Base-by-base conservation (phyloP, 2,329 filamentous ascomycete genomes). In the Aspergillus sp. region DNA sequence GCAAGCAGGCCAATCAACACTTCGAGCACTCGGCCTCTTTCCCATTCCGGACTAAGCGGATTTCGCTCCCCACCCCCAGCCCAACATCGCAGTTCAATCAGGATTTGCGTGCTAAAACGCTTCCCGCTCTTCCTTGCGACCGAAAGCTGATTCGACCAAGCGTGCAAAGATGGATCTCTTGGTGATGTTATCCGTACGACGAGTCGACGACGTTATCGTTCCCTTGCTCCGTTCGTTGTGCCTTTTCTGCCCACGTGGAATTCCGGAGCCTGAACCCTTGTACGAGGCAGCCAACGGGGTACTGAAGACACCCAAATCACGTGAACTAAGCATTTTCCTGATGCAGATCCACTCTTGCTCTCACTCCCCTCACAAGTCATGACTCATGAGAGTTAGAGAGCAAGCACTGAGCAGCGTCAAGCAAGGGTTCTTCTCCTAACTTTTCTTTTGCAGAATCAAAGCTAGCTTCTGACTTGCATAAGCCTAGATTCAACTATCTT, bases 261-360 rank as follows among this genome's bases (percentile, higher is more conserved):
- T 52, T 49, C 49, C 47, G 52, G 55, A 43, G 27, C 11, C 15
- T 21, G 41, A 33, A 27, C 17, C 45, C 44, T 27, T 33, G 12
- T 27, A 43, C n/a, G 14, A 15, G 27, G 49, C 23, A 27, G 25
- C 44, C 35, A 46, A 43, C 19, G 21, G 53, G 17, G 43, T 19
- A 35, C 11, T 17, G n/a, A 55, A 49, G 45, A 35, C 27, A n/a
- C 43, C 46, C 6, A 37, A 50, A 55, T 53, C 51, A 53, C 51
- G 56, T 61, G 56, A 56, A 59, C 48, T 52, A 66, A 62, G 63
- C 62, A 60, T 59, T 66, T 63, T 44, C 39, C 56, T 43, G 50
- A 57, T 56, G 64, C 58, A 55, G 64, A 64, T 37, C 49, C 15
- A n/a, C 23, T n/a, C 27, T 17, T 21, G 17, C 27, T 25, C 23